A percentile compares a stretch with the other conserved stretches of the same genome.
Evolutionary conservation across 2,329 filamentous ascomycete species (phyloP).

Genomic region (Paecilomyces dactylethromorphus): DNA sequence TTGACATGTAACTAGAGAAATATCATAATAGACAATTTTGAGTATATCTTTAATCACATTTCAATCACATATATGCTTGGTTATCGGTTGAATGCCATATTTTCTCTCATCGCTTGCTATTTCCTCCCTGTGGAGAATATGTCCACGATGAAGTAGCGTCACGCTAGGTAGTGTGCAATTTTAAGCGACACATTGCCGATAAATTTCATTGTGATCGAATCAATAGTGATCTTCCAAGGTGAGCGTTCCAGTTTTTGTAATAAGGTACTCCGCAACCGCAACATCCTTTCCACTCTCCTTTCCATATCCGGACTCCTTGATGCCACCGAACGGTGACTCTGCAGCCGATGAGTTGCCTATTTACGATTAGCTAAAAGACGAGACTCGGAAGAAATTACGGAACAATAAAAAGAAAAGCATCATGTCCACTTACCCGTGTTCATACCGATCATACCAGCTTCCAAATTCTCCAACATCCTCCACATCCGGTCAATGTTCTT

Average conservation of each 20-base stretch:
- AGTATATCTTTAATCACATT: neutral
- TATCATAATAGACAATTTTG: too few relatives aligned
- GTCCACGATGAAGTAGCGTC: neutral
- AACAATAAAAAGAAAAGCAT: neutral
- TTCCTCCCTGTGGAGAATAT: neutral
- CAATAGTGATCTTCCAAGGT: slow-evolving; percentile 25
- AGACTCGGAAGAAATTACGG: neutral
- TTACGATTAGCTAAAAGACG: neutral
- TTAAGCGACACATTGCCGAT: neutral
- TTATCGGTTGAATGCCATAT: neutral
- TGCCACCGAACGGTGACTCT: slow-evolving; percentile 61
- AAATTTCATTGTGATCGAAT: neutral
- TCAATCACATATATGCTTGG: neutral
- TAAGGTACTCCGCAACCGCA: slow-evolving; percentile 27
- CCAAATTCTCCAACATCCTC: slow-evolving; percentile 60
- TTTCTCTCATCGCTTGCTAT: neutral
- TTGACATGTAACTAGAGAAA: too few relatives aligned
- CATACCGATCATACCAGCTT: slow-evolving; percentile 64
- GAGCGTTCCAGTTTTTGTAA: slow-evolving; percentile 40
- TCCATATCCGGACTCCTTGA: slow-evolving; percentile 62
- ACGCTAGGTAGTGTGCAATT: neutral
- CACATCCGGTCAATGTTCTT: slow-evolving; percentile 61
- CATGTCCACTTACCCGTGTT: slow-evolving; percentile 47
- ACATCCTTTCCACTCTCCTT: slow-evolving; percentile 53
- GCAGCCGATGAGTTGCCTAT: slow-evolving; percentile 57